Evolutionary conservation across 257 asterid genomes (phyloP).

Genomic region (Eucommia ulmoides): DNA sequence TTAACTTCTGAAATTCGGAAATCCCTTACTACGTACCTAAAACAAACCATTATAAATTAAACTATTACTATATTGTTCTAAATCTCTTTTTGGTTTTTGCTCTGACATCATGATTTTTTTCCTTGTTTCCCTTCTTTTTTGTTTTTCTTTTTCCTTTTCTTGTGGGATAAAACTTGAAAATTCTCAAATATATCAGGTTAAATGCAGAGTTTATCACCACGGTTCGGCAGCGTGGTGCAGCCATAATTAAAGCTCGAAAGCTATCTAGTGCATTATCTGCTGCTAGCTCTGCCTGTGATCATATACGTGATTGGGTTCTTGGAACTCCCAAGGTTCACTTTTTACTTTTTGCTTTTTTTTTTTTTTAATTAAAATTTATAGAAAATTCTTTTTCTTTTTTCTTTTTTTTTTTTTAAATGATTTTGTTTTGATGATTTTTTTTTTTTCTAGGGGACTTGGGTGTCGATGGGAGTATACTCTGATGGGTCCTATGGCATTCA

Average conservation of each 20-base stretch:
- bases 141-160: too few relatives aligned
- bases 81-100: too few relatives aligned
- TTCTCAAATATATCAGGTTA: constrained; percentile 30
- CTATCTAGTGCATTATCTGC: constrained; percentile 78
- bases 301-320: constrained; percentile 64
- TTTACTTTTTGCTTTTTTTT: too few relatives aligned
- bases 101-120: not conserved
- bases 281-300: constrained; percentile 84
- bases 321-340: constrained; percentile 72
- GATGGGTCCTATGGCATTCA: constrained; percentile 82
- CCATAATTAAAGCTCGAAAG: constrained; percentile 66
- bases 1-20: too few relatives aligned
- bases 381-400: too few relatives aligned
- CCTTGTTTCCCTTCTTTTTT: not conserved
- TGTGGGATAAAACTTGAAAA: too few relatives aligned
- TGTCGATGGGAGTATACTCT: constrained; percentile 81
- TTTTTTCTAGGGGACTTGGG: constrained; percentile 55
- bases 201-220: constrained; percentile 44
- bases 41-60: not conserved
- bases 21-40: not conserved
- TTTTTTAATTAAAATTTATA: too few relatives aligned
- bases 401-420: not conserved
- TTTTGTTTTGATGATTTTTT: not conserved
- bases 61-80: not conserved
- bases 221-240: constrained; percentile 61